phyloP scores from a whole-genome alignment of 202 grass and related monocot species.

The Elaeis oleifera region DNA sequence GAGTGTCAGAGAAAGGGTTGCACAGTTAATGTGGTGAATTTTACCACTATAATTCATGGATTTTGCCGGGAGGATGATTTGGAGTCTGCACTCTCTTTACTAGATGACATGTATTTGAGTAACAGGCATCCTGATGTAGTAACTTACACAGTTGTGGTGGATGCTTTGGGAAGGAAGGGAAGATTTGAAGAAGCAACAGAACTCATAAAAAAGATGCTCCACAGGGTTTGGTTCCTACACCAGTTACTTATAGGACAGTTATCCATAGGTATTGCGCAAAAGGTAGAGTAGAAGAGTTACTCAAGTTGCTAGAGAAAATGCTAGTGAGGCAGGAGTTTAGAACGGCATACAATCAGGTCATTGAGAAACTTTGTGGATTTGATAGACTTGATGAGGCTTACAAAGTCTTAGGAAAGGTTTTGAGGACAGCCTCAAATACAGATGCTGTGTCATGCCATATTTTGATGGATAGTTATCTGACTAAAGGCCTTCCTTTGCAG shows the following conservation, averaged over 20 bases:
- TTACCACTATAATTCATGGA: constrained; percentile 91
- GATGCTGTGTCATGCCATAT: constrained; percentile 66
- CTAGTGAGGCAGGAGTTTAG: constrained; percentile 45
- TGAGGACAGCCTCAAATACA: constrained; percentile 68
- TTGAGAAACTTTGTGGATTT: constrained; percentile 76
- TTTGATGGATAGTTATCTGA: constrained; percentile 72
- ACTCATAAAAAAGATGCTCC: constrained; percentile 76
- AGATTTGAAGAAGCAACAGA: constrained; percentile 59
- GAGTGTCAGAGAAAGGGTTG: constrained; percentile 80
- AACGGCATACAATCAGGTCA: constrained; percentile 75
- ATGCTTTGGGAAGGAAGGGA: constrained; percentile 79
- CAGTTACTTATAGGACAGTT: constrained; percentile 78
- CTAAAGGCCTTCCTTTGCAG: constrained; percentile 38
- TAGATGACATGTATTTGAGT: constrained; percentile 92
- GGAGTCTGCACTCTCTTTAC: constrained; percentile 66
- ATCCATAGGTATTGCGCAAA: constrained; percentile 82
- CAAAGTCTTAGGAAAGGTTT: constrained; percentile 54
- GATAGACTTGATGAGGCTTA: constrained; percentile 69
- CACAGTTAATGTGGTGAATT: constrained; percentile 83
- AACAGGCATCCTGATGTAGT: constrained; percentile 86
- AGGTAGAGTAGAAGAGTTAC: constrained; percentile 59
- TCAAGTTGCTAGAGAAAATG: constrained; percentile 72
- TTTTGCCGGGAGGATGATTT: constrained; percentile 72
- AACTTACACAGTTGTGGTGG: constrained; percentile 78
- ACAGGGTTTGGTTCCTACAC: constrained; percentile 68